phyloP scores from a whole-genome alignment of 805 yeast genomes.

The Blastobotrys parvus region DNA sequence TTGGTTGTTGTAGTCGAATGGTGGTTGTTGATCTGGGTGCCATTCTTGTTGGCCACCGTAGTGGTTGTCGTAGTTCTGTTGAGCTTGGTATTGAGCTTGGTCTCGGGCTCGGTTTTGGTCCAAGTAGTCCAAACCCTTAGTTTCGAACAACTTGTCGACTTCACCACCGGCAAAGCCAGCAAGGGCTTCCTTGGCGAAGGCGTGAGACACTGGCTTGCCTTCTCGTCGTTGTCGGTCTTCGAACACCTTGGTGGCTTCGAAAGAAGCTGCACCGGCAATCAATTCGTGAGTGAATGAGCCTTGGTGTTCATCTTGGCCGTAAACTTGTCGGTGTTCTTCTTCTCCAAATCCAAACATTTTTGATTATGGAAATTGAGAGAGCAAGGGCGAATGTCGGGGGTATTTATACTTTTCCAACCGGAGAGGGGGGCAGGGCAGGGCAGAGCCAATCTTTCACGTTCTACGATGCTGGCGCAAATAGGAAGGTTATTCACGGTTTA shows the following conservation, averaged over 20 bases:
- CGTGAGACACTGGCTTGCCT: slow-evolving; percentile 24
- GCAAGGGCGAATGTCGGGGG: no score
- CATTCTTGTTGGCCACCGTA: slow-evolving; percentile 21
- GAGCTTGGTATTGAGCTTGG: slow-evolving; percentile 20
- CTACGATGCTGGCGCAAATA: no score
- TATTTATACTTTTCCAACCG: no score
- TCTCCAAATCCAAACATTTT: slow-evolving; percentile 18
- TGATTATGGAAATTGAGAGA: not conserved
- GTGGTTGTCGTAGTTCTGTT: slow-evolving; percentile 22
- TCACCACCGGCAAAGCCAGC: slow-evolving; percentile 25
- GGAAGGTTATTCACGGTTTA: no score
- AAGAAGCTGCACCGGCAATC: slow-evolving; percentile 25
- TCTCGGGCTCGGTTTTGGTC: slow-evolving; percentile 17
- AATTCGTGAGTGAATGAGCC: slow-evolving; percentile 24
- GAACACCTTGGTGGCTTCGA: slow-evolving; percentile 22
- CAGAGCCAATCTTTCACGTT: no score
- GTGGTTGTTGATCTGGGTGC: slow-evolving; percentile 16
- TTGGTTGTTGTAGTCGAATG: slow-evolving; percentile 18
- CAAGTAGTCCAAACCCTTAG: slow-evolving; percentile 24
- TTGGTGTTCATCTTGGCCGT: slow-evolving; percentile 17
- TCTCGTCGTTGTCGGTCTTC: slow-evolving; percentile 25
- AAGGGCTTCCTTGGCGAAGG: slow-evolving; percentile 23
- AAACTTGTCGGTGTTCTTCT: slow-evolving; percentile 12
- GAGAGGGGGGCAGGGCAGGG: no score
- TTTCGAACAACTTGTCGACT: slow-evolving; percentile 25